Conservation (phyloP, 140 eudicot genomes). For the Ambrosia hybrid region DNA sequence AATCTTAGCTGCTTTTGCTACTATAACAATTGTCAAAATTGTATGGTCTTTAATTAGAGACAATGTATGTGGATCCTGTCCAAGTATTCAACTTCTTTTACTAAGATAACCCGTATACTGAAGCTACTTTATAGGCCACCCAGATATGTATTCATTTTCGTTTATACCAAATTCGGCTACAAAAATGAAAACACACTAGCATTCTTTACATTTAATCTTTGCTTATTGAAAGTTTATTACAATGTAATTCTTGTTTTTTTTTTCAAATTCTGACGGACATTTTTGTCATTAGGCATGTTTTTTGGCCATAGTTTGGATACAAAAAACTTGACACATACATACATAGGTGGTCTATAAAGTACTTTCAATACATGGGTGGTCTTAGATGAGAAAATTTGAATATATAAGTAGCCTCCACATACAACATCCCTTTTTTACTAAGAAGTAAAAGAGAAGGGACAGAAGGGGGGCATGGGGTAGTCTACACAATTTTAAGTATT, state of each 20-base stretch:
- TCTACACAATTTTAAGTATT: neutral
- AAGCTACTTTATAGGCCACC: neutral
- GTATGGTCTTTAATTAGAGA: neutral
- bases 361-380: neutral
- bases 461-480: neutral
- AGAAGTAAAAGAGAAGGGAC: neutral
- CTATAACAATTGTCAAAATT: neutral
- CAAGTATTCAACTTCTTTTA: neutral
- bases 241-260: neutral
- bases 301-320: neutral
- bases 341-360: too few species aligned
- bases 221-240: neutral
- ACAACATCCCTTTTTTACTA: neutral
- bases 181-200: neutral
- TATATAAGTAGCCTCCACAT: neutral
- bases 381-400: neutral
- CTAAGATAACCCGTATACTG: neutral
- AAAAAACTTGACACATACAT: neutral
- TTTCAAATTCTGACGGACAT: neutral
- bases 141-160: neutral
- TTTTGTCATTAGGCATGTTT: neutral
- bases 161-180: neutral
- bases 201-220: neutral
- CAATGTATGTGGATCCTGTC: neutral
- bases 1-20: neutral